These are phyloP conservation scores for Calonectria naviculata DNA, from an alignment of 2,329 filamentous ascomycete genomes.

Conservation along the genomic window DNA sequence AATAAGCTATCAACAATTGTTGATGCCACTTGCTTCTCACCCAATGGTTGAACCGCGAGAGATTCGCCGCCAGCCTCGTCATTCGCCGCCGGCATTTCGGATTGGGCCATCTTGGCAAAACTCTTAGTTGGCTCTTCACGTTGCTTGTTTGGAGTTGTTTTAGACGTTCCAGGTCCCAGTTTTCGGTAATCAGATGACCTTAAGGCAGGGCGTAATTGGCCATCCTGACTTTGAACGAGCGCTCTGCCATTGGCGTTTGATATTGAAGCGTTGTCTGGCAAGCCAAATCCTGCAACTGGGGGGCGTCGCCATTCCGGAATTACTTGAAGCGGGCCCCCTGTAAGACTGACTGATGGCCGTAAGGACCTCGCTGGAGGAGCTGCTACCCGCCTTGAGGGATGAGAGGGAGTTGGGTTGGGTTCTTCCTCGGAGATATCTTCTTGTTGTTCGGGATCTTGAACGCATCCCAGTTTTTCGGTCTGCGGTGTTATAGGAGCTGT, in stretches of 20 bases:
- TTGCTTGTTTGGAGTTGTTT: slow-evolving; percentile 21
- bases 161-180: slow-evolving; percentile 20
- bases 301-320: slow-evolving; percentile 39
- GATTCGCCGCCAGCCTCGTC: background rate
- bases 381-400: slow-evolving; percentile 26
- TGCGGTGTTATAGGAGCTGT: slow-evolving; percentile 6
- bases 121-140: slow-evolving; percentile 13
- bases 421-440: background rate
- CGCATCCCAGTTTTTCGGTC: background rate
- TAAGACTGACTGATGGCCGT: slow-evolving; percentile 36
- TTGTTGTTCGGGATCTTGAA: background rate
- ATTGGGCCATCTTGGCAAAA: background rate
- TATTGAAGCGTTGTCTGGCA: slow-evolving; percentile 19
- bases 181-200: slow-evolving; percentile 24
- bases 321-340: slow-evolving; percentile 27
- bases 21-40: slow-evolving; percentile 17
- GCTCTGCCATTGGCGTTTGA: slow-evolving; percentile 28
- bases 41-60: background rate
- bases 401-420: slow-evolving; percentile 7
- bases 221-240: slow-evolving; percentile 34
- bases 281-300: slow-evolving; percentile 30
- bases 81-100: background rate
- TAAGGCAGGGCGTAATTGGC: slow-evolving; percentile 35
- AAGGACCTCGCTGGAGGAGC: slow-evolving; percentile 29
- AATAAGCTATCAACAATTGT: slow-evolving; percentile 26